Base-by-base conservation (phyloP, 129 eudicot genomes). In the Lonicera japonica region DNA sequence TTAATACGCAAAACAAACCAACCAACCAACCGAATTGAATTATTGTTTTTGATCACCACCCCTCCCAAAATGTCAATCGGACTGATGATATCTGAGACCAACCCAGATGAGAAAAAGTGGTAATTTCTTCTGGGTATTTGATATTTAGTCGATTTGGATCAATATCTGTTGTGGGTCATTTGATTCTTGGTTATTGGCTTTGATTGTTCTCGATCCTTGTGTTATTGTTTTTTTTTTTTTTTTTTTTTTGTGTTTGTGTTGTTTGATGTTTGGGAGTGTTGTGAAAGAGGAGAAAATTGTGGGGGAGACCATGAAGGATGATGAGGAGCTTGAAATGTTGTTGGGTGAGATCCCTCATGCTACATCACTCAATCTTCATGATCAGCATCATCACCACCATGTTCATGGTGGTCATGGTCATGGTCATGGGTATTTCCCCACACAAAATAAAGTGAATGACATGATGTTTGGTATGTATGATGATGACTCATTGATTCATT, bases 331-430 rank as follows among this genome's bases (percentile, higher is more conserved):
- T 54, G 95, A 86, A 60, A 71, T 71, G 87, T 67, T 86, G 73
- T 79, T 86, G 80, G 87, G 87, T 53, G 90, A 86, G 90, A 86
- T 86, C 90, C 90, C 95, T 71, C 87, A 77, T 79, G 95, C 83
- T 70, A 80, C 83, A 63, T 73, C 81, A 59, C 63, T 64, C 40
- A 75, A 74, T 64, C 68, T 53, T 59, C 82, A 74, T 34, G 43
- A 60, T 63, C 59, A 56, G 25, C 74, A 69, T 48, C 60, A 71
- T 70, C 75, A 70, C 72, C 75, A 63, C 54, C 70, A 60, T 69
- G 75, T 68, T 73, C 50, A 67, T 71, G 74, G 17, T 43, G 68
- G 34, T 21, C 70, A 52, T 72, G 68, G 34, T 21, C 70, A 52
- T 72, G 70, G 56, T 54, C 69, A 77, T 65, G 76, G 55, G 25